phyloP scores from a whole-genome alignment of 192 early-diverging fungal genomes.

The Globomyces pollinis-pini region DNA sequence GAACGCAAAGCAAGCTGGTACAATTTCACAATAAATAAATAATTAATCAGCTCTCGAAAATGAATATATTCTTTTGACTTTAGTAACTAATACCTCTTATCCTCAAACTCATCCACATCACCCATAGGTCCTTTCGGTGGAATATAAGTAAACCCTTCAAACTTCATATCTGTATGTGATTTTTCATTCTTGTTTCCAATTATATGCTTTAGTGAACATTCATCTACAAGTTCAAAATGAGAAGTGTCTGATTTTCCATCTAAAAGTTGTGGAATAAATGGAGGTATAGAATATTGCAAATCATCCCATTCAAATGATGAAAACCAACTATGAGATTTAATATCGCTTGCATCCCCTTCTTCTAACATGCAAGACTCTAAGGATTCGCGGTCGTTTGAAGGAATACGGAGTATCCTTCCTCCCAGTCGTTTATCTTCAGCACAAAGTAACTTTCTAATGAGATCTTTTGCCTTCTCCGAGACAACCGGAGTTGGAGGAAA shows the following conservation, averaged over 20 bases:
- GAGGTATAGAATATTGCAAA: conserved; percentile 14
- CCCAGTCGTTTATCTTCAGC: conserved; percentile 53
- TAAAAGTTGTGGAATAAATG: conserved; percentile 28
- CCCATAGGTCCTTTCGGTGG: conserved; percentile 15
- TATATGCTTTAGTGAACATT: conserved; percentile 24
- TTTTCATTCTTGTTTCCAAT: background rate
- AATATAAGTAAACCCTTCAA: conserved; percentile 11
- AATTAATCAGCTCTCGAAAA: background rate
- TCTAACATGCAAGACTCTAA: conserved; percentile 1
- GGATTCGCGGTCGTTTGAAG: background rate
- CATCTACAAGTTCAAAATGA: conserved; percentile 46
- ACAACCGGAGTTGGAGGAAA: conserved; percentile 51
- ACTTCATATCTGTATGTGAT: background rate
- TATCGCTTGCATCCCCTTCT: conserved; percentile 28
- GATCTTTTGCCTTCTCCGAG: conserved; percentile 47
- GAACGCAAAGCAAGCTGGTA: too few species aligned
- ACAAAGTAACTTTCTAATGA: conserved; percentile 52
- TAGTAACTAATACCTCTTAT: conserved; percentile 21
- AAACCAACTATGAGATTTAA: conserved; percentile 49
- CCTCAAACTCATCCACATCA: conserved; percentile 25
- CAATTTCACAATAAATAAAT: too few species aligned
- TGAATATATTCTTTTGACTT: background rate
- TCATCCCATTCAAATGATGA: conserved; percentile 31
- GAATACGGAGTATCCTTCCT: background rate
- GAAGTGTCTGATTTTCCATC: conserved; percentile 25